Percentiles rank a stretch among this genome's conserved stretches.
Conservation (phyloP, 306 rosid genomes). For the Heteromeles arbutifolia region DNA sequence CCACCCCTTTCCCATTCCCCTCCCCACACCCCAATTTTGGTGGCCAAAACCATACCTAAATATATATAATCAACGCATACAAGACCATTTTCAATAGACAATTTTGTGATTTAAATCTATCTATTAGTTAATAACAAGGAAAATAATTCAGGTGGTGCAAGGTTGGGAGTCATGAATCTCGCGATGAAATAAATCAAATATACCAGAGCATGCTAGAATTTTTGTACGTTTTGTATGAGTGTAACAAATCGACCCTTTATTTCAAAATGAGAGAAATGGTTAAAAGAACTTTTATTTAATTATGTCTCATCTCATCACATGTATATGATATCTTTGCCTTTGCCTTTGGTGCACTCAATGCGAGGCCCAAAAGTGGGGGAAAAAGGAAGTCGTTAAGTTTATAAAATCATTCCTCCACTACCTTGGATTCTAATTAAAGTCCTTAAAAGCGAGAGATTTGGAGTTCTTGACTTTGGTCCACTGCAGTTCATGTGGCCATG, state of each 20-base stretch:
- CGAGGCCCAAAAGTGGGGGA: slow-evolving; percentile 20
- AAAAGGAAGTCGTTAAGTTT: not conserved
- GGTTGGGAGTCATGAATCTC: not conserved
- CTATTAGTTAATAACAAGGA: not conserved
- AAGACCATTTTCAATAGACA: no score
- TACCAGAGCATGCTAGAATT: not conserved
- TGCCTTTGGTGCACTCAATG: slow-evolving; percentile 27
- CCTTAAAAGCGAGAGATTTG: slow-evolving; percentile 23
- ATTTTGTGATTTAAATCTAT: not conserved
- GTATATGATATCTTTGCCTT: slow-evolving; percentile 18
- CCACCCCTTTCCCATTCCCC: no score
- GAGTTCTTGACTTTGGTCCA: slow-evolving; percentile 15
- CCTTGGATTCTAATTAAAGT: slow-evolving; percentile 43
- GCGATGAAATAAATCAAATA: slow-evolving; percentile 2
- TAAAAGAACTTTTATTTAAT: not conserved
- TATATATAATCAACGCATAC: not conserved
- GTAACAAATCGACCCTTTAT: slow-evolving; percentile 7
- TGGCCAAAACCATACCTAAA: not conserved
- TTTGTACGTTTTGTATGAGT: slow-evolving; percentile 4
- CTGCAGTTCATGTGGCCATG: slow-evolving; percentile 1
- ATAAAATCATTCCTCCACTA: slow-evolving; percentile 7
- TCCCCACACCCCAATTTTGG: no score
- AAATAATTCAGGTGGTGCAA: not conserved
- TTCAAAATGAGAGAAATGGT: slow-evolving; percentile 1
- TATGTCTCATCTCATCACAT: slow-evolving; percentile 15